Evolutionary conservation across 148 eudicot genomes (phyloP), one percentile per base, ranked within the genome.

Genomic region (Linanthus parryae): DNA sequence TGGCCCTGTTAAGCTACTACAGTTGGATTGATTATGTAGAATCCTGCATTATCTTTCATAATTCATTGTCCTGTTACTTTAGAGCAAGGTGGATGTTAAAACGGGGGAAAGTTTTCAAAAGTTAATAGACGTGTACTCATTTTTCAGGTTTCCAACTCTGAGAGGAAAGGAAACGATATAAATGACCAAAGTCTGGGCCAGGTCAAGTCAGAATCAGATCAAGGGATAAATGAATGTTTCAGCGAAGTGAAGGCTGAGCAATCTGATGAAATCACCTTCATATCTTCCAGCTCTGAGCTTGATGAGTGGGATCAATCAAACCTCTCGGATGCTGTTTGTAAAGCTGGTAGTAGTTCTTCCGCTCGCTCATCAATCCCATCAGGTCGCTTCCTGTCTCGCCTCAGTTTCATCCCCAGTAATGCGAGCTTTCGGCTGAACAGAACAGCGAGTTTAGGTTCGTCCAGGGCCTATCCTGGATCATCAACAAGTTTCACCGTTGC

Each of bases 361-460:
- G 65, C 72, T 19, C 67, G 59, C 23, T 71, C 88, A 42, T 36
- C 63, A 48, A 84, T 83, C 48, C 69, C 68, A 34, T 72, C 94
- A 7, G 54, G 70, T 61, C 77, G 81, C 34, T 92, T 87, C 47
- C 72, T 84, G 55, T 84, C 98, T 65, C 89, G 87, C 48, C 84
- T 77, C 59, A 81, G 81, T 58, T 77, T 83, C 44, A 72, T 78
- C 56, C 82, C 88, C 7, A 77, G 83, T 40, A 87, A 78, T 78
- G 62, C 72, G 57, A 87, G 98, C 78, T 92, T 82, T 52, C 71
- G 95, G 74, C 79, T 85, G 12, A 72, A 56, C 26, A 78, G 88
- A 68, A 76, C 92, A 49, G 58, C 73, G 49, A 85, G 85, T 71
- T 66, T 82, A 52, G 72, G 81, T 21, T 77, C 94, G 19, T 63